Evolutionary conservation across 1,139 yeast species (phyloP).

Genomic region (Sugiyamaella sp.): DNA sequence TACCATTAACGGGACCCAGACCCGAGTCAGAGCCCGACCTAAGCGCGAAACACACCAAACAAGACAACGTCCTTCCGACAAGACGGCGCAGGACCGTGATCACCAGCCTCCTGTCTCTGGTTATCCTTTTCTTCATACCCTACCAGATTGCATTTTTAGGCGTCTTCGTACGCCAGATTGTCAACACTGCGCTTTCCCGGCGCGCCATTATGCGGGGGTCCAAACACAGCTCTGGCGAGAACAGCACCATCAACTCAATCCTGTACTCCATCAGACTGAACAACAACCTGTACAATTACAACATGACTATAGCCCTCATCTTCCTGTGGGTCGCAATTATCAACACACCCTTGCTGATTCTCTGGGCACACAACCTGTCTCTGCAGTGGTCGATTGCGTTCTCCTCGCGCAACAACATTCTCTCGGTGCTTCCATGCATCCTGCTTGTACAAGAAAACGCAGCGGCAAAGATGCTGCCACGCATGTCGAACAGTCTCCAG

Average conservation of each 20-base stretch:
- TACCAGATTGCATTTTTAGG: slow-evolving; percentile 39
- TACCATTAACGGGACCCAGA: not conserved
- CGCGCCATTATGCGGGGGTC: not conserved
- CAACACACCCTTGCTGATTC: slow-evolving; percentile 42
- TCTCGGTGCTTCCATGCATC: slow-evolving; percentile 39
- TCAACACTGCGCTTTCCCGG: slow-evolving; percentile 22
- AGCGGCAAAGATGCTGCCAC: slow-evolving; percentile 29
- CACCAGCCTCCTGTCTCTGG: slow-evolving; percentile 1
- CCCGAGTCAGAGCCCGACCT: not conserved
- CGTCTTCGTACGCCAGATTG: slow-evolving; percentile 47
- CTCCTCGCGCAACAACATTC: slow-evolving; percentile 39
- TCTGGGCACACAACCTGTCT: slow-evolving; percentile 43
- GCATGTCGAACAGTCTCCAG: slow-evolving; percentile 25
- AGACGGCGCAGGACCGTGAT: not conserved
- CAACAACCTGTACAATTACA: slow-evolving; percentile 26
- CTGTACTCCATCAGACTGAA: slow-evolving; percentile 1
- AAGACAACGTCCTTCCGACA: not conserved
- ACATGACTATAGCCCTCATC: slow-evolving; percentile 32
- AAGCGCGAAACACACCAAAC: not conserved
- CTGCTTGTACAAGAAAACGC: slow-evolving; percentile 31
- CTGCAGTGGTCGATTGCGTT: slow-evolving; percentile 39
- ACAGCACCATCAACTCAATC: slow-evolving; percentile 9
- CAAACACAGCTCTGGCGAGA: not conserved
- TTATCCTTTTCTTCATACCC: slow-evolving; percentile 33
- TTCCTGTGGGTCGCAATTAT: slow-evolving; percentile 41